These are phyloP conservation scores for Salix purpurea DNA, from an alignment of 345 rosid genomes.

Conservation along the genomic window DNA sequence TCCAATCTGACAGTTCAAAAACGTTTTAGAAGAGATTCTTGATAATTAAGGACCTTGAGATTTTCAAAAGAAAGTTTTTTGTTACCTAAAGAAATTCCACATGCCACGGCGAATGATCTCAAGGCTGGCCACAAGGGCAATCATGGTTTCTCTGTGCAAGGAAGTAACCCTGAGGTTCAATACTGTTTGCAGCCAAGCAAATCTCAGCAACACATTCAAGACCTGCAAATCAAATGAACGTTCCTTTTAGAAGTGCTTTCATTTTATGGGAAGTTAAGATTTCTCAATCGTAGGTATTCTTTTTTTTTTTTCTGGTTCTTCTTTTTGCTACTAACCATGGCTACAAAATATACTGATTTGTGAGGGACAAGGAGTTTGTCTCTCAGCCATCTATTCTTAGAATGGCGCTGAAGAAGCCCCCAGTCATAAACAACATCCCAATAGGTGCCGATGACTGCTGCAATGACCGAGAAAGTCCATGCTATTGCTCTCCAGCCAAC, in stretches of 20 bases:
- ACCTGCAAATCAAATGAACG: slow-evolving; percentile 26
- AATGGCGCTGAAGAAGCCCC: slow-evolving; percentile 57
- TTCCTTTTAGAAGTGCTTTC: not conserved
- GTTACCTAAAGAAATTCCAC: slow-evolving; percentile 71
- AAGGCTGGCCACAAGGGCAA: slow-evolving; percentile 52
- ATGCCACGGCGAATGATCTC: slow-evolving; percentile 72
- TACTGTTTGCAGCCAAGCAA: slow-evolving; percentile 70
- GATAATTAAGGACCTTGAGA: not conserved
- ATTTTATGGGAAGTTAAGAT: not conserved
- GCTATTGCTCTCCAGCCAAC: slow-evolving; percentile 38
- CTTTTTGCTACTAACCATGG: slow-evolving; percentile 40
- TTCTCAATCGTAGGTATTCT: not conserved
- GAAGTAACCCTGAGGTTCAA: slow-evolving; percentile 24
- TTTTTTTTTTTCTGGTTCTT: not conserved
- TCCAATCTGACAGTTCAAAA: slow-evolving; percentile 39
- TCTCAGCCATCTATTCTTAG: slow-evolving; percentile 59
- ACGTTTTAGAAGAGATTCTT: not conserved
- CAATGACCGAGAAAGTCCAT: slow-evolving; percentile 40
- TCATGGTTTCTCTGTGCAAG: slow-evolving; percentile 38
- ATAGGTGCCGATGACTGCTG: slow-evolving; percentile 47
- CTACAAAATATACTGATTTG: slow-evolving; percentile 44
- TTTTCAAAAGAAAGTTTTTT: not conserved
- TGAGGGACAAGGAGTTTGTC: slow-evolving; percentile 58
- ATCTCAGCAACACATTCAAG: slow-evolving; percentile 49
- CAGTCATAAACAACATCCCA: slow-evolving; percentile 71